Base-by-base conservation (phyloP, 2,329 filamentous ascomycete species). In the Paecilomyces variotii region DNA sequence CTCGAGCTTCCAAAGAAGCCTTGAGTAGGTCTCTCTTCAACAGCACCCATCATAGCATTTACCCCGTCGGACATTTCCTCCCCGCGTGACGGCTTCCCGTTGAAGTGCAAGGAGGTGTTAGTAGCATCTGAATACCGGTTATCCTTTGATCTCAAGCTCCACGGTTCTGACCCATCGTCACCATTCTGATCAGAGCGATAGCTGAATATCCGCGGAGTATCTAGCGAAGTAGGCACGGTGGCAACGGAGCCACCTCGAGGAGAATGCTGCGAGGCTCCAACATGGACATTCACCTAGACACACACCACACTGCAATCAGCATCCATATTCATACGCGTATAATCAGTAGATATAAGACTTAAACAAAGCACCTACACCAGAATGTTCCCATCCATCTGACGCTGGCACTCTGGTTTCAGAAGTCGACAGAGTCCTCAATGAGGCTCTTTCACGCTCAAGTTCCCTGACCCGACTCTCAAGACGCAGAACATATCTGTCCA, bases 1-100 rank as follows among this genome's bases (percentile, higher is more conserved):
- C 78, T 80, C 14, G 77, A 79, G 60, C 72, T 79, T 0, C 78
- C 78, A 57, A 80, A 80, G 59, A 78, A 79, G 19, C 78, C 78
- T 12, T 75, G 70, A 0, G 70, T 77, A 25, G 63, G 62, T 10
- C 65, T 72, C 0, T 74, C 76, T 27, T 78, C 76, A 2, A 76
- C 67, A 1, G 79, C 71, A 0, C 75, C 75, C 5, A 77, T 79
- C 75, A 80, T 80, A 1, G 78, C 78, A 60, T 79, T 76, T 2
- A 72, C 74, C 0, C 75, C 74, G 2, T 73, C 70, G 27, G 59
- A 52, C 7, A 24, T 12, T 27, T 52, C 24, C 65, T n/a, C 59
- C 59, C 25, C 25, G 32, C 26, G 27, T 59, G 32, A 9, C 25
- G 50, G 49, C 26, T 52, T 61, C 10, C 56, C 35, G 7, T 45